These are phyloP conservation scores for Spiraea crenata DNA, from an alignment of 331 rosid species.

Conservation along the genomic window DNA sequence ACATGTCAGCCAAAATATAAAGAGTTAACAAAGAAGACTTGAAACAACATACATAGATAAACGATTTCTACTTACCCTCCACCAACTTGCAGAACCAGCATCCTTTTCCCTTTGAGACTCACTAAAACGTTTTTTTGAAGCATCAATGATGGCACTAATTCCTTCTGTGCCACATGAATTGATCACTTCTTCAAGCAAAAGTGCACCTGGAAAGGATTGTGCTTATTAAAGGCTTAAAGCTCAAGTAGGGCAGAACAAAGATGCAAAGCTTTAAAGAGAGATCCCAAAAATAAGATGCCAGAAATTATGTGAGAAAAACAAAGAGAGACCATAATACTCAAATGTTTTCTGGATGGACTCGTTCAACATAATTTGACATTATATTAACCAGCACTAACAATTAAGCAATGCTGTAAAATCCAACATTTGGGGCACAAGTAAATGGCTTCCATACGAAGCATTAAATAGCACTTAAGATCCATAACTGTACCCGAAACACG, in stretches of 20 bases:
- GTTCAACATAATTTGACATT: background rate
- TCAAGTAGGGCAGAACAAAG: background rate
- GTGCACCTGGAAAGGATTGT: slow-evolving; percentile 48
- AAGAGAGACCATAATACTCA: background rate
- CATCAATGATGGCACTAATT: slow-evolving; percentile 59
- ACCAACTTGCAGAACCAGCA: slow-evolving; percentile 73
- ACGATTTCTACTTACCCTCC: slow-evolving; percentile 62
- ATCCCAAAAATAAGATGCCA: background rate
- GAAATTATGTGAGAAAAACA: background rate
- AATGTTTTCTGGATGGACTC: background rate
- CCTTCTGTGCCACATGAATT: slow-evolving; percentile 64
- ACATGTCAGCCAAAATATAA: slow-evolving; percentile 13
- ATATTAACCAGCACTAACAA: too few relatives aligned
- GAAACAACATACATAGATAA: background rate
- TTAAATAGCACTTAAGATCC: slow-evolving; percentile 3
- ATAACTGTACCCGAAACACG: slow-evolving; percentile 74
- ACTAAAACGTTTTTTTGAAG: slow-evolving; percentile 51
- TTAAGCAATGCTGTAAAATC: background rate
- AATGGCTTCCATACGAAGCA: background rate
- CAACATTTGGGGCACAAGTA: background rate
- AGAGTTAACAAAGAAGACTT: slow-evolving; percentile 1
- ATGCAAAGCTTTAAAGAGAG: background rate
- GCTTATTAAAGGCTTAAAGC: background rate
- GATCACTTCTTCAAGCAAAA: slow-evolving; percentile 79
- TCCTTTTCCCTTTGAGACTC: slow-evolving; percentile 72